Evolutionary conservation across 768 basidiomycete genomes (phyloP).

Genomic region (Clitopilus passeckerianus): DNA sequence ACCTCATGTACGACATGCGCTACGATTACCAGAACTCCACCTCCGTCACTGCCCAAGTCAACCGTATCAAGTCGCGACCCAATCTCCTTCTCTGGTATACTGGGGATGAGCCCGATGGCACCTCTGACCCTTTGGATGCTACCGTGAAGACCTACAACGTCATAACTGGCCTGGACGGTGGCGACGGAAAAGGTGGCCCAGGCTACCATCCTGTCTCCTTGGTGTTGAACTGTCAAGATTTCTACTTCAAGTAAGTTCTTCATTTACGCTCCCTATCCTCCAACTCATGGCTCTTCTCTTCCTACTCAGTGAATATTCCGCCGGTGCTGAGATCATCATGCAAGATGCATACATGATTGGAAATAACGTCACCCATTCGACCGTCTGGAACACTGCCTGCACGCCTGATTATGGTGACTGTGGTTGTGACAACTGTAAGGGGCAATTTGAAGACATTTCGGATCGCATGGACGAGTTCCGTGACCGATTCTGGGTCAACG

Average conservation of each 20-base stretch:
- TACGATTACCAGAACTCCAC: slow-evolving; percentile 60
- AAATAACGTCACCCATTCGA: slow-evolving; percentile 63
- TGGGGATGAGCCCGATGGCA: slow-evolving; percentile 69
- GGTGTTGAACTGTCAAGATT: slow-evolving; percentile 64
- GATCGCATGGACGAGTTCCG: slow-evolving; percentile 62
- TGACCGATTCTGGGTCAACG: slow-evolving; percentile 53
- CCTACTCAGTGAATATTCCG: slow-evolving; percentile 38
- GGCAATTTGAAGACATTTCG: slow-evolving; percentile 66
- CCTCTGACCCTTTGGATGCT: slow-evolving; percentile 60
- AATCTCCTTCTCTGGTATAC: slow-evolving; percentile 76
- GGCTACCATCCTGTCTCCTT: slow-evolving; percentile 66
- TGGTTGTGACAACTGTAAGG: slow-evolving; percentile 66
- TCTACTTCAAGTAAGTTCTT: slow-evolving; percentile 42
- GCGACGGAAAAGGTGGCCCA: slow-evolving; percentile 38
- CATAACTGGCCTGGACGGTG: slow-evolving; percentile 54
- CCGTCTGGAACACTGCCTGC: slow-evolving; percentile 57
- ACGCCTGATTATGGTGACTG: slow-evolving; percentile 67
- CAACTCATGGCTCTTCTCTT: not conserved
- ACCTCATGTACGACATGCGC: slow-evolving; percentile 85
- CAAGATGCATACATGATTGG: slow-evolving; percentile 59
- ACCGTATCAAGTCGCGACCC: slow-evolving; percentile 56
- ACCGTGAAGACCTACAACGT: slow-evolving; percentile 47
- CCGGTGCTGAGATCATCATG: slow-evolving; percentile 66
- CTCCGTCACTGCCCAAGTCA: slow-evolving; percentile 64
- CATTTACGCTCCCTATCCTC: not conserved